Percentiles rank a stretch among this genome's conserved stretches.
These are phyloP conservation scores for Hyphopichia wangnamkhiaoensis DNA, from an alignment of 1,139 yeast genomes.

Conservation along the genomic window DNA sequence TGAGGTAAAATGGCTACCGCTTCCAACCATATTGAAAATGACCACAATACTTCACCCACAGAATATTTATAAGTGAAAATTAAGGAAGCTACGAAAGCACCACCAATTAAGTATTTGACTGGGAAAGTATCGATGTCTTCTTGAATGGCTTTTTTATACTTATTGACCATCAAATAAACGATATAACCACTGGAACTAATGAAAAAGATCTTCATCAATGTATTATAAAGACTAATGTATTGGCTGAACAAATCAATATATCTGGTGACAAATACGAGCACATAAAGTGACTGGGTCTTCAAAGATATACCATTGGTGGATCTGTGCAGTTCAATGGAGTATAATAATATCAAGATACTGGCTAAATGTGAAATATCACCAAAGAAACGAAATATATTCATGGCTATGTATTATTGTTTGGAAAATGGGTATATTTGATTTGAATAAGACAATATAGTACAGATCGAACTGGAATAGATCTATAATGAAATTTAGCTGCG, in stretches of 20 bases:
- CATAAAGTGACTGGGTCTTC: constrained; percentile 83
- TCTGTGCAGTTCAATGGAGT: constrained; percentile 62
- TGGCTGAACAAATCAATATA: constrained; percentile 69
- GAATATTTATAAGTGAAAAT: constrained; percentile 69
- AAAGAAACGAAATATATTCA: constrained; percentile 57
- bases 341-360: constrained; percentile 73
- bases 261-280: constrained; percentile 74
- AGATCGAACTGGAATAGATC: too few species aligned
- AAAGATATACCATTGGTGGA: constrained; percentile 84
- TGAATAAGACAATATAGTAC: not conserved
- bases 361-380: constrained; percentile 85
- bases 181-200: constrained; percentile 75
- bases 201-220: constrained; percentile 78
- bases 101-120: constrained; percentile 67
- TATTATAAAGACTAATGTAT: constrained; percentile 70
- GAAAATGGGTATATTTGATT: not conserved
- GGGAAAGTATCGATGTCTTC: constrained; percentile 71
- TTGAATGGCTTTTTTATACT: constrained; percentile 58
- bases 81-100: constrained; percentile 59
- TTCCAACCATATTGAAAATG: constrained; percentile 84
- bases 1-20: constrained; percentile 92
- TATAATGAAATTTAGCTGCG: too few species aligned
- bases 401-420: constrained; percentile 13
- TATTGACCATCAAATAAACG: constrained; percentile 65
- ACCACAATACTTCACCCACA: constrained; percentile 66